phyloP scores from a whole-genome alignment of 345 rosid genomes.

The Tarenaya hassleriana region DNA sequence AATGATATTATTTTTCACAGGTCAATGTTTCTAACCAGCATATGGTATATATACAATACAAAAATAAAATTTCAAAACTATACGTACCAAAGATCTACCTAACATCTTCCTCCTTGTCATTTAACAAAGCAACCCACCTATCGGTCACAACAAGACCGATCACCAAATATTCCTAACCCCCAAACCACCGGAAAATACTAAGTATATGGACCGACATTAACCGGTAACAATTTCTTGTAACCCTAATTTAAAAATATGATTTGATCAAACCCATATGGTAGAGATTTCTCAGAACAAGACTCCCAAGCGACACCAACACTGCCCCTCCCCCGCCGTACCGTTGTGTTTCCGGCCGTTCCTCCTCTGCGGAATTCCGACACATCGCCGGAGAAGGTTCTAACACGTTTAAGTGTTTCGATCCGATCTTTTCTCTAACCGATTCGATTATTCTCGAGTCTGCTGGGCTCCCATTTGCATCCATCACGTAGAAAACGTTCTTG shows the following conservation, averaged over 20 bases:
- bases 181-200: too few species aligned
- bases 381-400: slow-evolving; percentile 52
- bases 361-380: slow-evolving; percentile 37
- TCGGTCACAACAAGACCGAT: too few species aligned
- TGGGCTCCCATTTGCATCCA: slow-evolving; percentile 59
- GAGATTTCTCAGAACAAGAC: slow-evolving; percentile 76
- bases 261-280: slow-evolving; percentile 82
- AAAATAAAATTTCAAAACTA: too few species aligned
- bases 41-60: too few species aligned
- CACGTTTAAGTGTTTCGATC: slow-evolving; percentile 46
- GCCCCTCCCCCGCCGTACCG: slow-evolving; percentile 36
- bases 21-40: too few species aligned
- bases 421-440: slow-evolving; percentile 64
- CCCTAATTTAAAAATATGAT: slow-evolving; percentile 48
- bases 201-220: slow-evolving; percentile 1
- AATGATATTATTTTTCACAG: too few species aligned
- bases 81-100: too few species aligned
- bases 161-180: too few species aligned
- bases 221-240: too few species aligned
- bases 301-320: slow-evolving; percentile 74
- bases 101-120: too few species aligned
- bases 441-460: slow-evolving; percentile 57
- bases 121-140: too few species aligned
- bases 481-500: slow-evolving; percentile 61
- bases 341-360: slow-evolving; percentile 34